Evolutionary conservation across 2,329 filamentous ascomycete species (phyloP).

Genomic region (Polychaeton citri): DNA sequence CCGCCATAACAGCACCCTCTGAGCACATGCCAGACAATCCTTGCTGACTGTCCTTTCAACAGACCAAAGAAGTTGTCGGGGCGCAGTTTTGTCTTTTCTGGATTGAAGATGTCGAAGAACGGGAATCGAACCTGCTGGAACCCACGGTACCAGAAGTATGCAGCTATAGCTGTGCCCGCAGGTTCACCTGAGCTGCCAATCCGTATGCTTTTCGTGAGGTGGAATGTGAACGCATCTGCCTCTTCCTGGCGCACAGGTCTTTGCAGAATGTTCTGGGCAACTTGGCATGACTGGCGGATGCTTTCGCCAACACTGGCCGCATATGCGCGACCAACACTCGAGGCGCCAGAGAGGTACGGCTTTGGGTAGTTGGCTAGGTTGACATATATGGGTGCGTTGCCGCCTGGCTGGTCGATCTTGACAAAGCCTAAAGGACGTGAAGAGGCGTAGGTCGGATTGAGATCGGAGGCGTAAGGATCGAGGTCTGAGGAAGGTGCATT

Average conservation of each 20-base stretch:
- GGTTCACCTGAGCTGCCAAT: conserved; percentile 26
- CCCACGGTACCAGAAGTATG: conserved; percentile 22
- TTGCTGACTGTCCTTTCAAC: conserved; percentile 22
- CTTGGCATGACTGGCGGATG: conserved; percentile 18
- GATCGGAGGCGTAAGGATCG: conserved; percentile 27
- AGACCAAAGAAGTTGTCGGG: conserved; percentile 24
- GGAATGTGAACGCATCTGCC: conserved; percentile 28
- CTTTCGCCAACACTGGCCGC: conserved; percentile 15
- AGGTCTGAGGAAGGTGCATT: conserved; percentile 19
- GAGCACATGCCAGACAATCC: conserved; percentile 17
- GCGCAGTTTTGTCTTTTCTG: conserved; percentile 20
- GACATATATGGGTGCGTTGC: conserved; percentile 14
- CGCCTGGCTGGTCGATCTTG: conserved; percentile 2
- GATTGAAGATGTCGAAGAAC: conserved; percentile 24
- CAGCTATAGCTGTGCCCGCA: conserved; percentile 19
- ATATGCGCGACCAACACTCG: conserved; percentile 13
- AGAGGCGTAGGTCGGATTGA: conserved; percentile 22
- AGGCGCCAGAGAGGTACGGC: conserved; percentile 21
- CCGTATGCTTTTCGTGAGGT: conserved; percentile 25
- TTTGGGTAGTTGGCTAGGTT: conserved; percentile 25
- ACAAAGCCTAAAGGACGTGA: conserved; percentile 14
- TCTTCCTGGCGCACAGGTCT: conserved; percentile 28
- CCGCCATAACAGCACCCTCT: conserved; percentile 15
- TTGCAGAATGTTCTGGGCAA: conserved; percentile 18
- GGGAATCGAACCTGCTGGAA: conserved; percentile 26